A percentile compares a stretch with the other conserved stretches of the same genome.
These are phyloP conservation scores for Ceratobasidium sp. DNA, from an alignment of 1,284 basidiomycete species.

Conservation along the genomic window DNA sequence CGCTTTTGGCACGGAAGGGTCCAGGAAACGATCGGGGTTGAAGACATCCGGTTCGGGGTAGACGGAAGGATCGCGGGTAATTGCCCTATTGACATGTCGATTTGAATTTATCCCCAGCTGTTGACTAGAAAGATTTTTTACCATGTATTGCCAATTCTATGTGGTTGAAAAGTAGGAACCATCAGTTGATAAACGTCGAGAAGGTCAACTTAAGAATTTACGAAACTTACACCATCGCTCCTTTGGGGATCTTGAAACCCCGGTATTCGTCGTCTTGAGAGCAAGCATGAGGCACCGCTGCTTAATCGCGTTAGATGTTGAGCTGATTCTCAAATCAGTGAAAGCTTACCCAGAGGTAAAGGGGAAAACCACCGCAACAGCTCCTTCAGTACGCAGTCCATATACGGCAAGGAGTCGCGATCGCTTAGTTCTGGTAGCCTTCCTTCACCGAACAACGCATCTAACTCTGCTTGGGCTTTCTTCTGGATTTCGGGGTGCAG, in stretches of 20 bases:
- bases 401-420: slow-evolving; percentile 49
- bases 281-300: slow-evolving; percentile 27
- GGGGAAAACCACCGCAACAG: slow-evolving; percentile 51
- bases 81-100: slow-evolving; percentile 10
- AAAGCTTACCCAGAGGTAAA: slow-evolving; percentile 44
- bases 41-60: slow-evolving; percentile 46
- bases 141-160: slow-evolving; percentile 18
- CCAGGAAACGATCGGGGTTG: slow-evolving; percentile 47
- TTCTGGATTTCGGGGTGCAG: slow-evolving; percentile 49
- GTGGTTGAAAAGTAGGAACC: background rate
- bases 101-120: background rate
- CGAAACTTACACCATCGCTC: slow-evolving; percentile 42
- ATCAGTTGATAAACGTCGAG: background rate
- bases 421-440: slow-evolving; percentile 52
- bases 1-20: background rate
- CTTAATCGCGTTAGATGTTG: background rate
- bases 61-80: slow-evolving; percentile 32
- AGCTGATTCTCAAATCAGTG: background rate
- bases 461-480: slow-evolving; percentile 52
- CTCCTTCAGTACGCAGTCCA: slow-evolving; percentile 52
- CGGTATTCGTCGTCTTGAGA: slow-evolving; percentile 43
- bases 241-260: slow-evolving; percentile 43
- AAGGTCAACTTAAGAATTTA: slow-evolving; percentile 29
- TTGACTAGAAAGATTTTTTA: background rate
- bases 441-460: slow-evolving; percentile 48